phyloP scores from a whole-genome alignment of 73 alveolate genomes.

The Effrenium voratum region DNA sequence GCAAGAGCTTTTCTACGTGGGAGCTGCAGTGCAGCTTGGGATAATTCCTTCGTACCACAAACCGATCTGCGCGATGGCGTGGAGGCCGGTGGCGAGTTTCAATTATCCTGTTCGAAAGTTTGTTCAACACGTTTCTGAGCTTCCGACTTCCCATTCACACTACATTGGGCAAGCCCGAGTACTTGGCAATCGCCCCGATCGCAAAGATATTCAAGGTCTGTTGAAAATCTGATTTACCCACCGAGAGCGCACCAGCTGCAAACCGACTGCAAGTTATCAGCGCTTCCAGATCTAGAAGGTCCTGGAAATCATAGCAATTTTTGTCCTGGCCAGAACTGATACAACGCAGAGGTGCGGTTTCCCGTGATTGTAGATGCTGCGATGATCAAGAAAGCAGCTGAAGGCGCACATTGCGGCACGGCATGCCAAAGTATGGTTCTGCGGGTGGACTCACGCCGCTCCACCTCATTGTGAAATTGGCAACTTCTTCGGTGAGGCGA shows the following conservation, averaged over 20 bases:
- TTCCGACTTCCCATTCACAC: not conserved
- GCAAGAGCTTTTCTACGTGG: not conserved
- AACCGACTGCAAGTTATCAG: too few species aligned
- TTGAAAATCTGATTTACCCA: not conserved
- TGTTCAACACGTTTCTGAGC: not conserved
- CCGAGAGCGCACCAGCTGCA: too few species aligned
- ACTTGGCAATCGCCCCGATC: constrained; percentile 25
- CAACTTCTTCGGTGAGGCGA: not conserved
- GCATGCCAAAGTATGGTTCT: constrained; percentile 21
- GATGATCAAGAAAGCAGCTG: not conserved
- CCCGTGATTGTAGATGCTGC: not conserved
- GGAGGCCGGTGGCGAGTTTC: too few species aligned
- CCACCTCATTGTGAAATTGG: constrained; percentile 20
- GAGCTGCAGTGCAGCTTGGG: not conserved
- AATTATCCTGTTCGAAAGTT: too few species aligned
- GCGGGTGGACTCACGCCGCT: not conserved
- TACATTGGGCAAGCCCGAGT: constrained; percentile 42
- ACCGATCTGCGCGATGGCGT: too few species aligned
- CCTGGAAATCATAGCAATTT: too few species aligned
- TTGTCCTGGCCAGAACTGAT: too few species aligned
- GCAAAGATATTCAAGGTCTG: not conserved
- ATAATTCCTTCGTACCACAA: too few species aligned
- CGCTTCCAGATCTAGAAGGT: too few species aligned
- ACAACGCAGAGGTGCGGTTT: not conserved
- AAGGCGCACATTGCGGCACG: not conserved